phyloP scores from a whole-genome alignment of 2,329 filamentous ascomycete species.

The Alternaria hordeiaustralica region DNA sequence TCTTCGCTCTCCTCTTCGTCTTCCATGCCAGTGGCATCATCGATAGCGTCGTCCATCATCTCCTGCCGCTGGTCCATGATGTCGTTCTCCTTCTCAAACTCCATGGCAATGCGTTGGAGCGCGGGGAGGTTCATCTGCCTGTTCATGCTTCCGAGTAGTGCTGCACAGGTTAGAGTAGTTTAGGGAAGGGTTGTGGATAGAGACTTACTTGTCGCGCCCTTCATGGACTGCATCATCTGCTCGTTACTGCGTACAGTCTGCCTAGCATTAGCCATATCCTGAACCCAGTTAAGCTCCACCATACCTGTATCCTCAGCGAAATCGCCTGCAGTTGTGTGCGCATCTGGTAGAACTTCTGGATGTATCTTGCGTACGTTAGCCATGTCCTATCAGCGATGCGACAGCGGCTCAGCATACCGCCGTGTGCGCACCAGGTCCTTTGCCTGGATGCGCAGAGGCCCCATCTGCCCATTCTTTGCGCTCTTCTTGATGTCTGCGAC shows the following conservation, averaged over 20 bases:
- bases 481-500: conserved; percentile 97
- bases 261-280: conserved; percentile 23
- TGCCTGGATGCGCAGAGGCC: conserved; percentile 97
- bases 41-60: conserved; percentile 99
- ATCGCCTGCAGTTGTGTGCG: conserved; percentile 96
- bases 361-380: conserved; percentile 66
- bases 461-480: conserved; percentile 97
- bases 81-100: conserved; percentile 98
- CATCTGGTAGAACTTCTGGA: conserved; percentile 99
- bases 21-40: conserved; percentile 90
- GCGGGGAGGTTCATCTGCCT: conserved; percentile 95
- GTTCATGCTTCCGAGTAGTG: conserved; percentile 95
- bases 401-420: conserved; percentile 57
- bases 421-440: conserved; percentile 95
- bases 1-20: conserved; percentile 97
- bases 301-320: conserved; percentile 88
- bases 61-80: conserved; percentile 99
- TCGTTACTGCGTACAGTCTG: conserved; percentile 98
- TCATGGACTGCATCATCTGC: conserved; percentile 99
- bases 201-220: conserved; percentile 74
- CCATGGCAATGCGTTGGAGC: conserved; percentile 95
- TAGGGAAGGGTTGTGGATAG: background rate
- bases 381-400: background rate
- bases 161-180: conserved; percentile 42
- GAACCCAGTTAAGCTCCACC: conserved; percentile 10